Base-by-base conservation (phyloP, 1,284 basidiomycete species). In the Coniferiporia weirii region DNA sequence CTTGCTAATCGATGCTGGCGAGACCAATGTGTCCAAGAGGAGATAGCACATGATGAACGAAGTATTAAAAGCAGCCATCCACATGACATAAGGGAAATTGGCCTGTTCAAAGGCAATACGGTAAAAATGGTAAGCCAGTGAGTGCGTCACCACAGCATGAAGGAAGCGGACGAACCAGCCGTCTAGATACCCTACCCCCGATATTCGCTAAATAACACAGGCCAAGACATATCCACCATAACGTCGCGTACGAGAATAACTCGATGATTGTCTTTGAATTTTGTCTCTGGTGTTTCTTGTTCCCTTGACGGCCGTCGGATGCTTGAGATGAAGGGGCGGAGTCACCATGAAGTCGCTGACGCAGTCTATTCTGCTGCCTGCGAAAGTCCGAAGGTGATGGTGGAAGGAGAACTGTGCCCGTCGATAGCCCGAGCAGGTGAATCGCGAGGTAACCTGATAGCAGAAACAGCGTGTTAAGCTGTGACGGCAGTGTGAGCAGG, bases 61-160 rank as follows among this genome's bases (percentile, higher is more conserved):
- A 0, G 89, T 86, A 71, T 98, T 99, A 82, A 87, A 97, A 1
- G 93, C 95, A 0, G 83, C 81, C 6, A 91, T 83, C 94, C 95
- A 98, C 22, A 95, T 71, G 45, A 96, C 85, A 71, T 99, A 99
- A 1, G 88, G 79, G 22, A 93, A 66, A 67, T 99, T 98, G 49
- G 88, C 89, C 93, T 95, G 64, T 15, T 8, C n/a, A 35, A 48
- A 44, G 12, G 49, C 36, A 47, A 47, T 19, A 12, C 36, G 13
- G 40, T 12, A 43, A 22, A 48, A 35, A 13, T 15, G 5, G 17
- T 59, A 58, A 45, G 12, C 19, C 10, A 40, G 15, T 10, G 15
- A 15, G 4, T 32, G 44, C 27, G 15, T n/a, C 12, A n/a, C 20
- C 15, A 4, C 13, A 12, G 46, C 35, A 19, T 27, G 27, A 27